Percentiles rank a stretch among this genome's conserved stretches.
Conservation (phyloP, 2,329 filamentous ascomycete genomes). For the Ascochyta rabiei region DNA sequence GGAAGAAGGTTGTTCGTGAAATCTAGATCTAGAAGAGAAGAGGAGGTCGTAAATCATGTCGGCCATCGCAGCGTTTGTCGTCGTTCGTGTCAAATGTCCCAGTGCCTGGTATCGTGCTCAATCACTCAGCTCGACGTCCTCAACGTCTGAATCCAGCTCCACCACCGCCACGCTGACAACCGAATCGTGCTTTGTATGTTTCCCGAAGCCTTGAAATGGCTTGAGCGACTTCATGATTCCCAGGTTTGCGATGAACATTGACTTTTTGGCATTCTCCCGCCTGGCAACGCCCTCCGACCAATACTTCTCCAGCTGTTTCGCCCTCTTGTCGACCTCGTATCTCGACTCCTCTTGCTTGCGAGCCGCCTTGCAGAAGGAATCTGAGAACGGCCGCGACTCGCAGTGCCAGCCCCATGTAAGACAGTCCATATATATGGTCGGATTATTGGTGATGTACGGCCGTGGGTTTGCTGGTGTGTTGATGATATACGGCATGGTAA, state of each 20-base stretch:
- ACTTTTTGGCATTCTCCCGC: conserved; percentile 7
- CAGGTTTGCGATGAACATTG: conserved; percentile 7
- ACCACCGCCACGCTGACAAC: conserved; percentile 9
- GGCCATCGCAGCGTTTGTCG: not conserved
- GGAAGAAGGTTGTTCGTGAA: not conserved
- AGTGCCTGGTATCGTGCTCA: not conserved
- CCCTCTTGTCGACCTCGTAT: conserved; percentile 18
- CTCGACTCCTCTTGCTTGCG: conserved; percentile 21
- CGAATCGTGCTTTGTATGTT: conserved; percentile 18
- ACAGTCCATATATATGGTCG: conserved; percentile 28
- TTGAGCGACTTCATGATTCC: conserved; percentile 8
- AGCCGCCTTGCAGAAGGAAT: conserved; percentile 21
- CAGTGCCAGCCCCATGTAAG: conserved; percentile 21
- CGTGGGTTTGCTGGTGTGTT: conserved; percentile 19
- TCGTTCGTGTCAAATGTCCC: not conserved
- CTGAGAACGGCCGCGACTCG: conserved; percentile 25
- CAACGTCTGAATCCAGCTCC: conserved; percentile 10
- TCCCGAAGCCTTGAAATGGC: conserved; percentile 10
- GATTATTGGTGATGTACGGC: conserved; percentile 28
- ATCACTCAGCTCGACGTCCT: conserved; percentile 11
- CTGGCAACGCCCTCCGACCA: conserved; percentile 12
- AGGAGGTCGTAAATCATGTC: conserved; percentile 7
- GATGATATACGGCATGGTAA: conserved; percentile 32
- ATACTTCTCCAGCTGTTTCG: conserved; percentile 21
- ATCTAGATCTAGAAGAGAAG: not conserved